Evolutionary conservation across 768 basidiomycete genomes (phyloP).

Genomic region (Guyanaporus albipodus): DNA sequence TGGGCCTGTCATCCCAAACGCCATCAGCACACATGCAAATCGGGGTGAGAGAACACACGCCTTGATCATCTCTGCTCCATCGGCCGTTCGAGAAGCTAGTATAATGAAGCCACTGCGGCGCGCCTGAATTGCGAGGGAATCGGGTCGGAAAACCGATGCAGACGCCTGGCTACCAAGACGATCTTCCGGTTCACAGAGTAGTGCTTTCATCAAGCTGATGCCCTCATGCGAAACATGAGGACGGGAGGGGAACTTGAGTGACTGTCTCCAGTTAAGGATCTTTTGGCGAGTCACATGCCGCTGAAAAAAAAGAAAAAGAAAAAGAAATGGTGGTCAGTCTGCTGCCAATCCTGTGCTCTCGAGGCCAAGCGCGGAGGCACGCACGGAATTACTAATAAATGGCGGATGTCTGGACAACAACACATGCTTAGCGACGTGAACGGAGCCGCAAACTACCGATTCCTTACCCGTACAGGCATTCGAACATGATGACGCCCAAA

Average conservation of each 20-base stretch:
- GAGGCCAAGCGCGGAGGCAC: constrained; percentile 25
- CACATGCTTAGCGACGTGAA: constrained; percentile 21
- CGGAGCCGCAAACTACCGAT: constrained; percentile 26
- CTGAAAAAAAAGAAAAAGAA: constrained; percentile 41
- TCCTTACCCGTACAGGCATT: constrained; percentile 85
- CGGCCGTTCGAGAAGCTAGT: constrained; percentile 50
- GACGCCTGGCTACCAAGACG: constrained; percentile 77
- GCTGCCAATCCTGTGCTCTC: constrained; percentile 20
- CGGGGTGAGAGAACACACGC: constrained; percentile 37
- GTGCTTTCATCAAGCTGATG: constrained; percentile 78
- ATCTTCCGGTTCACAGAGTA: constrained; percentile 95
- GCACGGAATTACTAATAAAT: constrained; percentile 90
- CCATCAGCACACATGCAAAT: constrained; percentile 18
- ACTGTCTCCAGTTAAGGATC: constrained; percentile 92
- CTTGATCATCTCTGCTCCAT: constrained; percentile 92
- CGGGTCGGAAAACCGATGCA: constrained; percentile 66
- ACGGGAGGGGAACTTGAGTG: constrained; percentile 80
- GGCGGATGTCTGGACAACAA: constrained; percentile 71
- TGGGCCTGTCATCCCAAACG: constrained; percentile 52
- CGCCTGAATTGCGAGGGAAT: constrained; percentile 71
- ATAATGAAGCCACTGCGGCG: constrained; percentile 70
- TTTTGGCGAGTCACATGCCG: constrained; percentile 95
- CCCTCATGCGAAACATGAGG: constrained; percentile 86
- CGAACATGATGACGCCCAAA: constrained; percentile 94
- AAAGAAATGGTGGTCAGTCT: constrained; percentile 8